A percentile compares a stretch with the other conserved stretches of the same genome.
These are phyloP conservation scores for Axilococcus clingmanii DNA, from an alignment of 139 green algal genomes.

Conservation along the genomic window DNA sequence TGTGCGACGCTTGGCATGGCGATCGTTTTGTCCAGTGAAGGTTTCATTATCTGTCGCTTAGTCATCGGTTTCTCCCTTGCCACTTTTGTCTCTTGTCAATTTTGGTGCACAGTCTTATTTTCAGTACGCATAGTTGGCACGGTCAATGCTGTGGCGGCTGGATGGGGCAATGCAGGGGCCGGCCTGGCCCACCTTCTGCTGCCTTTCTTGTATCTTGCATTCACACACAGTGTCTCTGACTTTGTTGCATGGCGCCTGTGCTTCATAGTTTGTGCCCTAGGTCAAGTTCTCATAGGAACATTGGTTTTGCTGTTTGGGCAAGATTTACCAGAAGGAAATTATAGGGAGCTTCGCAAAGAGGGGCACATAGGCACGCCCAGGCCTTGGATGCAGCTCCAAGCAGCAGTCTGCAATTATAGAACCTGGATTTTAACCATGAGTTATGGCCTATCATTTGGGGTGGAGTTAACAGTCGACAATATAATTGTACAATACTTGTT, in stretches of 20 bases:
- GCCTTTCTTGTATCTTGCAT: conserved; percentile 69
- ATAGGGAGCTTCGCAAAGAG: conserved; percentile 52
- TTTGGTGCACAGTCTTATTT: conserved; percentile 85
- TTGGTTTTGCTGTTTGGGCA: conserved; percentile 43
- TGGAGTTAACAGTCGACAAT: conserved; percentile 77
- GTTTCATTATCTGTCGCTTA: conserved; percentile 59
- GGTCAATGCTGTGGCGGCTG: conserved; percentile 77
- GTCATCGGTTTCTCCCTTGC: conserved; percentile 53
- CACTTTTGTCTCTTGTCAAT: conserved; percentile 85
- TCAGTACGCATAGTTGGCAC: conserved; percentile 76
- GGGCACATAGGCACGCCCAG: conserved; percentile 47
- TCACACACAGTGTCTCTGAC: conserved; percentile 18
- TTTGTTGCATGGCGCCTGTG: conserved; percentile 76
- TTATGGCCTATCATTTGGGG: conserved; percentile 61
- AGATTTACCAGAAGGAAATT: conserved; percentile 82
- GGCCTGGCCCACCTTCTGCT: conserved; percentile 88
- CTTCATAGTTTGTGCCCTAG: conserved; percentile 76
- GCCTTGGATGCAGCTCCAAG: conserved; percentile 14
- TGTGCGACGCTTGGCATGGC: conserved; percentile 27
- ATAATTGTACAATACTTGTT: conserved; percentile 56
- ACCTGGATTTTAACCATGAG: conserved; percentile 48
- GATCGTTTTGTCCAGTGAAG: conserved; percentile 31
- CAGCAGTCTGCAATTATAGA: conserved; percentile 21
- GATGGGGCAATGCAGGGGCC: conserved; percentile 80
- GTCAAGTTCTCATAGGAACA: conserved; percentile 60